Evolutionary conservation across 345 rosid genomes (phyloP), one percentile per base, ranked within the genome.

Genomic region (Reutealis trisperma): DNA sequence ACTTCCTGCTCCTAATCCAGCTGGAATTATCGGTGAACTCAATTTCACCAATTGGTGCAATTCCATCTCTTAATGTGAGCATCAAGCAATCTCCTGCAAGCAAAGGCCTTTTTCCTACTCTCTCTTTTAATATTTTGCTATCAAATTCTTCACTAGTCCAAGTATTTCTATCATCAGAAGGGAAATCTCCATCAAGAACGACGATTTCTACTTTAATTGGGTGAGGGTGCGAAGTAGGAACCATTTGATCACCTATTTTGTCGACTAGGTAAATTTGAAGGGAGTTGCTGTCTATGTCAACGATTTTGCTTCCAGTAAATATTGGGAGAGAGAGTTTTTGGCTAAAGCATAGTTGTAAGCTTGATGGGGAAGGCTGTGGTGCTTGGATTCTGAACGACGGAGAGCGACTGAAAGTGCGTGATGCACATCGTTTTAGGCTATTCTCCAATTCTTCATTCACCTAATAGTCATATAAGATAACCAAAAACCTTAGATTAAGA

Each of bases 11-110:
- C 44, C 97, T 77, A n/a, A 91, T 83, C 99, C 99, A 95, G 75
- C 99, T 95, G 2, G 99, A 95, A 44, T 95, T 95, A 78, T 95
- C 99, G 0, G 99, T 95, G 22, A 95, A 90, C 83, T 89, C 97
- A 16, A 95, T 74, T 0, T 93, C 90, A 65, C 93, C 94, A 41
- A 88, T 47, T 0, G 72, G 4, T 21, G 84, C 94, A 37, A 74
- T 51, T 18, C 91, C 97, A 27, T 92, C 91, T 69, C 93, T 82
- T 45, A 89, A 34, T 21, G 86, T 88, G 42, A 89, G 79, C 8
- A 75, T 83, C 42, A 87, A 79, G 27, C 71, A 68, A 57, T 92
- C 99, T 55, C 99, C 99, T 32, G 99, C 80, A 9, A 95, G 91
- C 80, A 95, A 83, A 16, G 99, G 99, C n/a, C 99, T 79, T 77